Evolutionary conservation across 345 rosid genomes (phyloP).

Genomic region (Trapa bicornis): DNA sequence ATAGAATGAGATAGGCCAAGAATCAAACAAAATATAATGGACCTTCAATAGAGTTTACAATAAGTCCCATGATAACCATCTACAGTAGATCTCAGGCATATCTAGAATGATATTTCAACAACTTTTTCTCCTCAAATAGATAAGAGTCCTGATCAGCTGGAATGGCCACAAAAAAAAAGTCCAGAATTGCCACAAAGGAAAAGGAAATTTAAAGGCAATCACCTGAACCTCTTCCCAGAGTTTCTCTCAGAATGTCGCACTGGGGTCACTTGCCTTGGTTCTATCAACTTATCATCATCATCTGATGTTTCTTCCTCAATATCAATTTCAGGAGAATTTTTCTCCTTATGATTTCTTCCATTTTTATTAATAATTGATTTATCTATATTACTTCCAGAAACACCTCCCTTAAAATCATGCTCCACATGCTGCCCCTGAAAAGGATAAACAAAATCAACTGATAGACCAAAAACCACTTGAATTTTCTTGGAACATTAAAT

Average conservation of each 20-base stretch:
- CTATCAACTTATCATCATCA: constrained; percentile 21
- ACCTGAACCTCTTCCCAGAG: constrained; percentile 37
- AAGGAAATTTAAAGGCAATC: not conserved
- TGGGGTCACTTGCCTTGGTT: constrained; percentile 44
- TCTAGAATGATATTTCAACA: not conserved
- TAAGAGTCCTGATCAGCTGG: not conserved
- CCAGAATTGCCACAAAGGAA: not conserved
- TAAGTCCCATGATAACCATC: not conserved
- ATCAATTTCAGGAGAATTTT: constrained; percentile 33
- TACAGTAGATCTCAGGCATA: not conserved
- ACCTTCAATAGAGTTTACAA: not conserved
- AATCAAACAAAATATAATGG: not conserved
- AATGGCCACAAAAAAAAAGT: not conserved
- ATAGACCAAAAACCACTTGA: not conserved
- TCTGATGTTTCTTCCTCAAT: constrained; percentile 38
- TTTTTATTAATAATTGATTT: constrained; percentile 19
- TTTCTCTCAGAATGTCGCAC: constrained; percentile 57
- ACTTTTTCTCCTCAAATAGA: not conserved
- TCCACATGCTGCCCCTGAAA: constrained; percentile 43
- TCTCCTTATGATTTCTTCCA: constrained; percentile 26
- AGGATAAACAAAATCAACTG: constrained; percentile 3
- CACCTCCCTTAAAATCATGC: constrained; percentile 69
- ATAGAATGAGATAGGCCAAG: not conserved
- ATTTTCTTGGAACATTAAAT: no score
- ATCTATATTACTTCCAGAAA: constrained; percentile 32